These are phyloP conservation scores for Amanita exitialis DNA, from an alignment of 768 basidiomycete species.

Conservation along the genomic window DNA sequence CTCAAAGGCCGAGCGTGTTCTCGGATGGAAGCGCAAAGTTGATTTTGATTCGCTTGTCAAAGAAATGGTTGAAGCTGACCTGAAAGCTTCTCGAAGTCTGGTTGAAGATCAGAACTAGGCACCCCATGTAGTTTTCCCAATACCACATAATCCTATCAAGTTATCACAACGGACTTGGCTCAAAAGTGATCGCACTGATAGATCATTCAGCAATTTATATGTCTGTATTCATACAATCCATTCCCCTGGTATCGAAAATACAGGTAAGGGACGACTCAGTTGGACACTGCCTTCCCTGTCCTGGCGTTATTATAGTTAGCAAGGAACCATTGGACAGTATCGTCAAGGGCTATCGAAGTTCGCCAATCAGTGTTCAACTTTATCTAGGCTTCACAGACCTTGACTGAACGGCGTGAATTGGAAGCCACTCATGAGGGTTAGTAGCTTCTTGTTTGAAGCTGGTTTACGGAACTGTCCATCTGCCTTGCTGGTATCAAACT, in stretches of 20 bases:
- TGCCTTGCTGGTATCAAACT: slow-evolving; percentile 80
- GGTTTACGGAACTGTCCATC: slow-evolving; percentile 97
- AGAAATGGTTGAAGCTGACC: slow-evolving; percentile 86
- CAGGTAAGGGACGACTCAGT: not conserved
- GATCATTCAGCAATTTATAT: not conserved
- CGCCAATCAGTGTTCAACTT: not conserved
- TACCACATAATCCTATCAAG: not conserved
- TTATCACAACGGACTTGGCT: not conserved
- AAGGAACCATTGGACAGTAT: slow-evolving; percentile 82
- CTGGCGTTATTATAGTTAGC: slow-evolving; percentile 70
- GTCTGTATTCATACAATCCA: not conserved
- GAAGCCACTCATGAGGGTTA: slow-evolving; percentile 70
- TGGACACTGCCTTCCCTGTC: slow-evolving; percentile 27
- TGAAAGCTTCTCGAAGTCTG: slow-evolving; percentile 62
- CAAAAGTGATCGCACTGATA: too few relatives aligned
- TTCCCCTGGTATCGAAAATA: not conserved
- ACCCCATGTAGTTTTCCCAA: not conserved
- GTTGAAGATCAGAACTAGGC: slow-evolving; percentile 77
- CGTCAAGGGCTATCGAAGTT: slow-evolving; percentile 50
- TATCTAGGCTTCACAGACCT: slow-evolving; percentile 32
- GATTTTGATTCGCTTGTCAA: slow-evolving; percentile 76
- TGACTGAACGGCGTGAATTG: slow-evolving; percentile 86
- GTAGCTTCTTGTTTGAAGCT: slow-evolving; percentile 83
- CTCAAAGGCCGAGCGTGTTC: slow-evolving; percentile 76
- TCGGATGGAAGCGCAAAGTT: slow-evolving; percentile 88